Percentiles rank a stretch among this genome's conserved stretches.
phyloP scores from a whole-genome alignment of 371 early-diverging fungal genomes.

The Dichotomocladium elegans region DNA sequence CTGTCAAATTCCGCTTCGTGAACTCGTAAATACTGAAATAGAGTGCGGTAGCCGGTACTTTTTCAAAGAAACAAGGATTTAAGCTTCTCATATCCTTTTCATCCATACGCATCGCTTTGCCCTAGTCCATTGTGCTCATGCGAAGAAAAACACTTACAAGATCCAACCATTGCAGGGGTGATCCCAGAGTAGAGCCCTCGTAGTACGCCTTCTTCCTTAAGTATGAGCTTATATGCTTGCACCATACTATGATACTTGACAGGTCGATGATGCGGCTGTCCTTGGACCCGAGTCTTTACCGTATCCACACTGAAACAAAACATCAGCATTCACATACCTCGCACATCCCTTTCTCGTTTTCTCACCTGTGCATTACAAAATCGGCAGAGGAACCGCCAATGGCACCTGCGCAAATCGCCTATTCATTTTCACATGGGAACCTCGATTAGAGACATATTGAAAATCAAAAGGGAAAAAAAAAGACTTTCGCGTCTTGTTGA shows the following conservation, averaged over 20 bases:
- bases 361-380: slow-evolving; percentile 70
- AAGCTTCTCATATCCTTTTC: too few relatives aligned
- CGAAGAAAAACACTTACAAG: slow-evolving; percentile 35
- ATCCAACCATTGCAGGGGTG: slow-evolving; percentile 72
- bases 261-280: slow-evolving; percentile 53
- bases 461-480: background rate
- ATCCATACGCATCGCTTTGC: background rate
- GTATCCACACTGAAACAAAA: slow-evolving; percentile 58
- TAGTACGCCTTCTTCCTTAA: slow-evolving; percentile 65
- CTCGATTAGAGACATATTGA: background rate
- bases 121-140: background rate
- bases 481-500: background rate
- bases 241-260: slow-evolving; percentile 62
- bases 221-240: slow-evolving; percentile 61
- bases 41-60: slow-evolving; percentile 64
- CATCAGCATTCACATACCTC: background rate
- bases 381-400: slow-evolving; percentile 72
- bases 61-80: too few relatives aligned
- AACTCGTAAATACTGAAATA: slow-evolving; percentile 79
- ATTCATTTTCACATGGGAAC: background rate
- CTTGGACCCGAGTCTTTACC: slow-evolving; percentile 75
- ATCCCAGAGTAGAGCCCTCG: slow-evolving; percentile 75
- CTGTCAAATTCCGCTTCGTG: slow-evolving; percentile 61
- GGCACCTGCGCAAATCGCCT: slow-evolving; percentile 70
- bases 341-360: background rate